phyloP scores from a whole-genome alignment of 2,329 filamentous ascomycete genomes.

The Alternaria postmessia region DNA sequence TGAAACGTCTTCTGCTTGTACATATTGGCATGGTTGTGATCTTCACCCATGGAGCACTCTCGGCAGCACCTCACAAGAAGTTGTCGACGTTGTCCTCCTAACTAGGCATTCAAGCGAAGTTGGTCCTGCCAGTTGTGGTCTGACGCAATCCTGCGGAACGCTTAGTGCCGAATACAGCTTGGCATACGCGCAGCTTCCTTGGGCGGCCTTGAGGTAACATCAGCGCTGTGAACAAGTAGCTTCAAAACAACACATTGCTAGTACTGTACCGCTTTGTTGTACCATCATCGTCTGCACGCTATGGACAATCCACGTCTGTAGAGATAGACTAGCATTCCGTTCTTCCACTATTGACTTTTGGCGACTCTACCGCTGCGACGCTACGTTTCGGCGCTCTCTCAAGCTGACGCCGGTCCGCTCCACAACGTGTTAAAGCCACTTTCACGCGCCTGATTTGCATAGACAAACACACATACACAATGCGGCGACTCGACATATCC shows the following conservation, averaged over 20 bases:
- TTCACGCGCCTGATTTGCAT: constrained; percentile 7
- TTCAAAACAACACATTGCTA: constrained; percentile 33
- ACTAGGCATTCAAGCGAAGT: background rate
- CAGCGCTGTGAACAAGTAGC: constrained; percentile 36
- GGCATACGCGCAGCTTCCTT: constrained; percentile 33
- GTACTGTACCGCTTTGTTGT: constrained; percentile 10
- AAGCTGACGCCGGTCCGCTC: constrained; percentile 20
- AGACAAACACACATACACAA: constrained; percentile 22
- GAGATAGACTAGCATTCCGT: background rate
- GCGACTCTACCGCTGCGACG: constrained; percentile 14
- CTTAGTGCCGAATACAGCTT: constrained; percentile 19
- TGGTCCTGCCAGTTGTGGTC: background rate
- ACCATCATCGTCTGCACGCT: background rate
- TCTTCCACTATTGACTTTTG: constrained; percentile 6
- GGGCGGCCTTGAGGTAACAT: constrained; percentile 22
- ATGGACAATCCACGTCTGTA: constrained; percentile 6
- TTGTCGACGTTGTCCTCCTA: background rate
- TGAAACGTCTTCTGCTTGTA: background rate
- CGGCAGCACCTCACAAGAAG: background rate
- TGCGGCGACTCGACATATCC: constrained; percentile 42
- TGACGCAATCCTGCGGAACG: constrained; percentile 7
- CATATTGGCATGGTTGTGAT: background rate
- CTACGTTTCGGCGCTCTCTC: constrained; percentile 21
- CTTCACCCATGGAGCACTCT: background rate
- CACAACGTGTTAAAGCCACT: constrained; percentile 12